A percentile compares a stretch with the other conserved stretches of the same genome.
phyloP scores from a whole-genome alignment of 768 basidiomycete genomes.

The Mycena polygramma region DNA sequence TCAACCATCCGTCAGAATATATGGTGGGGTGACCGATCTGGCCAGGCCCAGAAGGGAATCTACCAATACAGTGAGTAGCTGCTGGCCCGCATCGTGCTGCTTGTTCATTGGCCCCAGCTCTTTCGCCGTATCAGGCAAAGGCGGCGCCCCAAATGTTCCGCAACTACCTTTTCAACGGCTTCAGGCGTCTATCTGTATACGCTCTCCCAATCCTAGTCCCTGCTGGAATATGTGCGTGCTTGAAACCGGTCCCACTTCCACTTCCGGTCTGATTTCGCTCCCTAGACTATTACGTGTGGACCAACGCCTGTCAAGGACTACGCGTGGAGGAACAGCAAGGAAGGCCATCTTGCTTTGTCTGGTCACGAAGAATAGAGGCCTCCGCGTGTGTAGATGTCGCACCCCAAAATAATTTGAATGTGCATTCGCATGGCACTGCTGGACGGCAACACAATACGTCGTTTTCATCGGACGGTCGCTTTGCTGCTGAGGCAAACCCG shows the following conservation, averaged over 20 bases:
- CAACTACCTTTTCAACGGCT: slow-evolving; percentile 90
- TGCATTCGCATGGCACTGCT: too few relatives aligned
- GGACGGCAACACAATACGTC: too few relatives aligned
- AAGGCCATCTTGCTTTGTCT: slow-evolving; percentile 72
- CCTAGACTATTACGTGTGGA: slow-evolving; percentile 86
- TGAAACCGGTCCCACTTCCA: background rate
- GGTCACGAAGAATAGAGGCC: slow-evolving; percentile 53
- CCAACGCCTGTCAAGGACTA: slow-evolving; percentile 66
- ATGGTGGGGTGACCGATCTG: slow-evolving; percentile 90
- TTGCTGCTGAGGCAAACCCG: too few relatives aligned
- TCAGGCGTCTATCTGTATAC: slow-evolving; percentile 79
- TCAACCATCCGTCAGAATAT: slow-evolving; percentile 64
- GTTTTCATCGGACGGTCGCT: too few relatives aligned
- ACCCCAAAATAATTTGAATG: slow-evolving; percentile 27
- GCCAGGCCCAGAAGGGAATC: slow-evolving; percentile 82
- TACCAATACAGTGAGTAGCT: slow-evolving; percentile 80
- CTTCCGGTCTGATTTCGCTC: slow-evolving; percentile 2
- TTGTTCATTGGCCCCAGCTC: slow-evolving; percentile 56
- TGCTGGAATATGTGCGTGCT: slow-evolving; percentile 77
- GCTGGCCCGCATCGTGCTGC: slow-evolving; percentile 1
- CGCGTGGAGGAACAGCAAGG: slow-evolving; percentile 85
- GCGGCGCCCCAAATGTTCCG: slow-evolving; percentile 78
- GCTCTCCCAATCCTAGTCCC: slow-evolving; percentile 85
- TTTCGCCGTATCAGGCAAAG: slow-evolving; percentile 87
- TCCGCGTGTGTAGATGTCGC: background rate